Conservation (phyloP, 768 basidiomycete species). For the Pulveroboletus ravenelii region DNA sequence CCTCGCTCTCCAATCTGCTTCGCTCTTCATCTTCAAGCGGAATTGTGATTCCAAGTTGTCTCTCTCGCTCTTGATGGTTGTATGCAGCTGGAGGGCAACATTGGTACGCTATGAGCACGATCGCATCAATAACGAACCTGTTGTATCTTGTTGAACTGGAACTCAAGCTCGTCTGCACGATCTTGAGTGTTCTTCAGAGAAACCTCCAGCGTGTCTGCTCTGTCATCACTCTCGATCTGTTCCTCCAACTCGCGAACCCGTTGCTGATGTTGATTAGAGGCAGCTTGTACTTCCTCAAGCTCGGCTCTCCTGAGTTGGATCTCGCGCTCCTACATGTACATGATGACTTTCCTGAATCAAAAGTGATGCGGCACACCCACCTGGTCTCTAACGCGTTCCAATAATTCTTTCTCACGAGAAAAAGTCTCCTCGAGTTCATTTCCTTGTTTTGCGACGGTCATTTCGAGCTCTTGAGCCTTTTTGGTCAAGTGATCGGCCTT, state of each 20-base stretch:
- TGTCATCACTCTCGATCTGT: conserved; percentile 79
- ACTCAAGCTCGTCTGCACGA: conserved; percentile 78
- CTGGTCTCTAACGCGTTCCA: conserved; percentile 31
- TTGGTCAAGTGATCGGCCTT: conserved; percentile 38
- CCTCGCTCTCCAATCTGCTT: conserved; percentile 44
- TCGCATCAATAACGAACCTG: conserved; percentile 46
- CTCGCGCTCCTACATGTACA: conserved; percentile 58
- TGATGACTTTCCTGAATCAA: neutral
- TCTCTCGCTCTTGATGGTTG: conserved; percentile 55
- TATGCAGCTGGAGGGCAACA: conserved; percentile 42
- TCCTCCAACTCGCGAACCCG: conserved; percentile 71
- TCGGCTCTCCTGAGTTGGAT: conserved; percentile 58
- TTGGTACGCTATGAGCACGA: neutral
- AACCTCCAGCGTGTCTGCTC: conserved; percentile 66
- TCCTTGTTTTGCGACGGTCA: conserved; percentile 35
- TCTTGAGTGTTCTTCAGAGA: conserved; percentile 77
- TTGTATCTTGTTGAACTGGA: conserved; percentile 72
- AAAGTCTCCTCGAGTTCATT: conserved; percentile 34
- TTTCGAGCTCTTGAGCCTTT: conserved; percentile 41
- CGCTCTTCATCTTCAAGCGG: conserved; percentile 37
- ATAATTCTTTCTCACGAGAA: conserved; percentile 51
- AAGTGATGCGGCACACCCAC: conserved; percentile 12
- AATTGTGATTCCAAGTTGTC: conserved; percentile 51
- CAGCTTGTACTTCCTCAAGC: conserved; percentile 46
- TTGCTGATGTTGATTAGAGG: conserved; percentile 51